Percentiles rank a stretch among this genome's conserved stretches.
Evolutionary conservation across 2,329 filamentous ascomycete genomes (phyloP).

Genomic region (Penicillium psychrosexuale): DNA sequence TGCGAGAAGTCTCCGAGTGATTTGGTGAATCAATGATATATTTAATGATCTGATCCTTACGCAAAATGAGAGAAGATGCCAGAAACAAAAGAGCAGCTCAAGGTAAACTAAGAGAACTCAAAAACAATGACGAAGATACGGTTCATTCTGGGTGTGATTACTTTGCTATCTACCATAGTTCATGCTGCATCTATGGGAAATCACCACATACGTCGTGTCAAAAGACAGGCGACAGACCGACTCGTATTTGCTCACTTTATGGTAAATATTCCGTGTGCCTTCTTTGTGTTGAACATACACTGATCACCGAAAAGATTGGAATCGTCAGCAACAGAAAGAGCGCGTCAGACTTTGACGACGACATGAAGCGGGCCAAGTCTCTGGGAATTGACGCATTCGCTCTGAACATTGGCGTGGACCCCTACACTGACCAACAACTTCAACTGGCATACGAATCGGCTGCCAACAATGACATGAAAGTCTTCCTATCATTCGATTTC

Average conservation of each 20-base stretch:
- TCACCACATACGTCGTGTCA: not conserved
- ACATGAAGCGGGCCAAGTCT: conserved; percentile 47
- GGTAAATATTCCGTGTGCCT: conserved; percentile 20
- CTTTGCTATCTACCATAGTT: not conserved
- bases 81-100: no score
- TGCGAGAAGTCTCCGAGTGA: not conserved
- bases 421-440: conserved; percentile 46
- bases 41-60: not conserved
- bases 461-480: conserved; percentile 48
- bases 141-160: not conserved
- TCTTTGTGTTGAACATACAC: no score
- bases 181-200: not conserved
- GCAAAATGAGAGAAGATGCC: no score
- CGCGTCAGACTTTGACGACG: conserved; percentile 48
- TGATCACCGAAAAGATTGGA: conserved; percentile 38
- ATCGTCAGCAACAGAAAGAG: conserved; percentile 45
- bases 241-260: conserved; percentile 47
- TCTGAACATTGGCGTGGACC: conserved; percentile 50
- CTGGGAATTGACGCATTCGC: conserved; percentile 50
- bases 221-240: conserved; percentile 13
- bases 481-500: conserved; percentile 58
- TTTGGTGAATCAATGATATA: not conserved
- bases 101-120: not conserved
- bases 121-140: not conserved
- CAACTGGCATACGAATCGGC: conserved; percentile 50